A percentile compares a stretch with the other conserved stretches of the same genome.
phyloP scores from a whole-genome alignment of 257 asterid genomes.

The Solanum chaucha region DNA sequence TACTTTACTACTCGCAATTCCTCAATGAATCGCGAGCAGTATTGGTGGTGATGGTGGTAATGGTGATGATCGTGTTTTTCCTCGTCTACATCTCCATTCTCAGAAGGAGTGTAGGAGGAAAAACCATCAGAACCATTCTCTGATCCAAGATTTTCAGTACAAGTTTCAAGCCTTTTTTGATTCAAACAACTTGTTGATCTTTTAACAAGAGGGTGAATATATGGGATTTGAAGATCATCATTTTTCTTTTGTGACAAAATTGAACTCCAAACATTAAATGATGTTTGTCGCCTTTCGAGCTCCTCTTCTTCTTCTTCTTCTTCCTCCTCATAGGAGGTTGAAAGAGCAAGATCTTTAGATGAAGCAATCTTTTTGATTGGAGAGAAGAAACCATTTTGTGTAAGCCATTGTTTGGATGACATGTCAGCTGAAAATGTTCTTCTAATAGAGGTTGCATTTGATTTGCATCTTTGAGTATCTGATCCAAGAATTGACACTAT shows the following conservation, averaged over 20 bases:
- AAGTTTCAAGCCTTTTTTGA: slow-evolving; percentile 52
- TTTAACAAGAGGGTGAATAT: slow-evolving; percentile 51
- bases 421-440: slow-evolving; percentile 33
- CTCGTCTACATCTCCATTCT: slow-evolving; percentile 19
- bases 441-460: not conserved
- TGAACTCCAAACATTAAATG: not conserved
- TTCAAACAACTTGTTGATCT: slow-evolving; percentile 38
- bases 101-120: slow-evolving; percentile 24
- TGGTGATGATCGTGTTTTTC: not conserved
- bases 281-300: not conserved
- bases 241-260: slow-evolving; percentile 13
- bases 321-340: slow-evolving; percentile 15
- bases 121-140: slow-evolving; percentile 77
- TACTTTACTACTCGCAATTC: slow-evolving; percentile 29
- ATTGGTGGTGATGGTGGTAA: slow-evolving; percentile 5
- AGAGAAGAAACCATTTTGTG: slow-evolving; percentile 18
- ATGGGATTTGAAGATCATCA: slow-evolving; percentile 33
- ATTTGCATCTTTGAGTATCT: not conserved
- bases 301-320: not conserved
- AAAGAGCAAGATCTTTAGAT: slow-evolving; percentile 11
- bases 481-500: slow-evolving; percentile 16
- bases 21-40: slow-evolving; percentile 3
- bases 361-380: slow-evolving; percentile 23
- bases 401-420: slow-evolving; percentile 31
- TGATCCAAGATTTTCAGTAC: slow-evolving; percentile 85